Percentiles rank a stretch among this genome's conserved stretches.
Conservation (phyloP, 2,329 filamentous ascomycete genomes). For the Colletotrichum filicis region DNA sequence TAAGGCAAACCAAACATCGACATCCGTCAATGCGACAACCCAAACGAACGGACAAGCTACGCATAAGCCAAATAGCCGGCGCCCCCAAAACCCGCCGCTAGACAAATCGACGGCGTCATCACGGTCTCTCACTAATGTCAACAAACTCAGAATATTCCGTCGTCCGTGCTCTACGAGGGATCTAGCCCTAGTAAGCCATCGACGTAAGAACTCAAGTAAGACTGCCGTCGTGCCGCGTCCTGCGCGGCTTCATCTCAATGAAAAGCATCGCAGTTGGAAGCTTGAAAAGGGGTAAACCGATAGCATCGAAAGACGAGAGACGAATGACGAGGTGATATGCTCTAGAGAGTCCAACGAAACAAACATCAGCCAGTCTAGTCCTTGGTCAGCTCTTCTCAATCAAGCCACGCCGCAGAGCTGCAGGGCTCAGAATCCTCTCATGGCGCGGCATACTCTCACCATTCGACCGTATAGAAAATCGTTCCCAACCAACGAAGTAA, state of each 20-base stretch:
- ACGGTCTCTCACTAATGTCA: neutral
- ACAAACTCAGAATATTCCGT: neutral
- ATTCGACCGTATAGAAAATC: neutral
- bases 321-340: neutral
- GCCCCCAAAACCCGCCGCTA: neutral
- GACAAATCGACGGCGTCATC: neutral
- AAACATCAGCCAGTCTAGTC: neutral
- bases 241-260: neutral
- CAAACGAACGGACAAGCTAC: neutral
- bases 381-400: neutral
- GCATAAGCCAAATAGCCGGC: neutral
- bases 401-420: slow-evolving; percentile 20
- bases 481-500: neutral
- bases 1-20: too few species aligned
- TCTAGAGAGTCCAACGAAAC: neutral
- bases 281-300: neutral
- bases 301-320: neutral
- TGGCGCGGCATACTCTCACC: neutral
- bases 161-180: neutral
- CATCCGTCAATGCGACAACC: neutral
- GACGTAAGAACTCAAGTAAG: neutral
- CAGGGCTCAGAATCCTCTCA: neutral
- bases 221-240: too few species aligned
- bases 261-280: too few species aligned
- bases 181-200: neutral